A percentile compares a stretch with the other conserved stretches of the same genome.
phyloP scores from a whole-genome alignment of 1,284 basidiomycete genomes.

The Heterobasidion irregulare region DNA sequence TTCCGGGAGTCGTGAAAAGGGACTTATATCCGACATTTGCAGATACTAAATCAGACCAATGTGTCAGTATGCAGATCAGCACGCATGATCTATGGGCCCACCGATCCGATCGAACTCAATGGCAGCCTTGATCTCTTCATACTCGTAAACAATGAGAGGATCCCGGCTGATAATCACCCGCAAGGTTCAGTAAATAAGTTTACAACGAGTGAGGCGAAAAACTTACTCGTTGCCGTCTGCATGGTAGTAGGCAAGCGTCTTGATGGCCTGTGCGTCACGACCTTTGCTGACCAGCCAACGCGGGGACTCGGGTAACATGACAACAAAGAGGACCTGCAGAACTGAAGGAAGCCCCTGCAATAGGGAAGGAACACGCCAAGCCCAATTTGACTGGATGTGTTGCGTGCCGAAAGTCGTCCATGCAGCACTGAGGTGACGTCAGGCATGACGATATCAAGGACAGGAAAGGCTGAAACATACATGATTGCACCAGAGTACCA shows the following conservation, averaged over 20 bases:
- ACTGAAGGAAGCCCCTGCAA: slow-evolving; percentile 59
- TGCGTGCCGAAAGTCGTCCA: slow-evolving; percentile 74
- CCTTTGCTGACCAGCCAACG: slow-evolving; percentile 66
- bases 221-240: slow-evolving; percentile 53
- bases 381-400: slow-evolving; percentile 54
- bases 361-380: slow-evolving; percentile 68
- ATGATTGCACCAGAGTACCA: slow-evolving; percentile 74
- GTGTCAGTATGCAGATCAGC: neutral
- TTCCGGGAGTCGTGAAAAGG: slow-evolving; percentile 50
- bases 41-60: slow-evolving; percentile 23
- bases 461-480: slow-evolving; percentile 26
- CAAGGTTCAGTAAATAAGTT: neutral
- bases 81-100: slow-evolving; percentile 8
- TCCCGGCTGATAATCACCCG: slow-evolving; percentile 33
- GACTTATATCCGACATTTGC: slow-evolving; percentile 53
- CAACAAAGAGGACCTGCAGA: slow-evolving; percentile 50
- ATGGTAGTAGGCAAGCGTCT: slow-evolving; percentile 65
- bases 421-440: slow-evolving; percentile 40
- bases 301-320: slow-evolving; percentile 63
- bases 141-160: slow-evolving; percentile 65
- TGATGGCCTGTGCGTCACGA: slow-evolving; percentile 49
- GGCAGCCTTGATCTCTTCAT: slow-evolving; percentile 70
- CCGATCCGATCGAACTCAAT: slow-evolving; percentile 51
- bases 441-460: neutral
- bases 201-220: neutral